Base-by-base conservation (phyloP, 495 filamentous ascomycete genomes). In the Aspergillus diversus region DNA sequence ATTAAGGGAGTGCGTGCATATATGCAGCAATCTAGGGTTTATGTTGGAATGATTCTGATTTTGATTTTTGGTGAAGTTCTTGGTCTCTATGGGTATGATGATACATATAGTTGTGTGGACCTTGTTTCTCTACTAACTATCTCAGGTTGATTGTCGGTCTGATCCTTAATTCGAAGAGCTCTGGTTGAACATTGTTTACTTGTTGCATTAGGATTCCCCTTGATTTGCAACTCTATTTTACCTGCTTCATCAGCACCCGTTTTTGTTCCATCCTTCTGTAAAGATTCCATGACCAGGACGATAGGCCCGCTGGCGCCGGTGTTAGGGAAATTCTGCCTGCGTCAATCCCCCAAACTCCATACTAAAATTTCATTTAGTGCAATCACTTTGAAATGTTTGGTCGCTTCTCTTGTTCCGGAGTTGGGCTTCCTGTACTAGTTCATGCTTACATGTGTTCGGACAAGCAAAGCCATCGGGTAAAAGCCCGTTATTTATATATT, bases 31-130 rank as follows among this genome's bases (percentile, higher is more conserved):
- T 93, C 89, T 21, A 87, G 93, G 56, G 88, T 99, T 49, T 99
- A 97, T 68, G 95, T 99, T 39, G 95, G 95, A 75, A 97, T 98
- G 95, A 94, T 99, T 60, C 75, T 99, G 68, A 97, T 99, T 63
- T 83, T 99, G 66, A 99, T 99, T 86, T 99, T 99, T 73, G 94
- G 91, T 53, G 95, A 99, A 83, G 95, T 99, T 21, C 76, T 99
- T 66, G 95, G 95, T 68, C 88, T 99, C 46, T 99, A 99, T 71
- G 96, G 96, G 90, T 96, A 85, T 66, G 90, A 34, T 59, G 32
- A 15, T 52, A 37, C 42, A n/a, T 35, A 27, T 48, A 6, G 13
- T 11, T 33, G 12, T 9, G 9, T 34, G 33, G 42, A 27, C 49
- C 35, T 1, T 32, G 4, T 39, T 63, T 61, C 58, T 31, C 37